Conservation (phyloP, 106 monocot species). For the Dendrobium chrysotoxum region DNA sequence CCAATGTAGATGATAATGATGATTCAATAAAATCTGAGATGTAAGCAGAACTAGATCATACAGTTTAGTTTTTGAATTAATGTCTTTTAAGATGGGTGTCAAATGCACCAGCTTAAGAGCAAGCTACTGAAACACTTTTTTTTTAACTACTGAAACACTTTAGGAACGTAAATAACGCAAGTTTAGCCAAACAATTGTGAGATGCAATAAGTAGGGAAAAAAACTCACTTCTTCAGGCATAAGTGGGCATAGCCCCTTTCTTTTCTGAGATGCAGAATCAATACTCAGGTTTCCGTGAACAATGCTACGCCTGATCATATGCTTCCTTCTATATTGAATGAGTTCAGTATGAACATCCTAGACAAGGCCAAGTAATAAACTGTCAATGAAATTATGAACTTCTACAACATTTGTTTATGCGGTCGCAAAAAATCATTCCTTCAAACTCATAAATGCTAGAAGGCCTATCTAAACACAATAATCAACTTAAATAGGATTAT, state of each 20-base stretch:
- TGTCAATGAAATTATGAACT: not conserved
- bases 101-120: not conserved
- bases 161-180: not conserved
- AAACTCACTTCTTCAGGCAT: slow-evolving; percentile 85
- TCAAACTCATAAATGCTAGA: not conserved
- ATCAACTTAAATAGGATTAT: not conserved
- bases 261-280: slow-evolving; percentile 57
- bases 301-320: slow-evolving; percentile 75
- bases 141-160: not conserved
- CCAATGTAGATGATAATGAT: not conserved
- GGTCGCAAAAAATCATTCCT: not conserved
- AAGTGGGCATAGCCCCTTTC: slow-evolving; percentile 74
- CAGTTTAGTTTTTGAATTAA: not conserved
- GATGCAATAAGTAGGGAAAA: not conserved
- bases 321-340: slow-evolving; percentile 64
- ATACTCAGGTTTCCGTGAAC: slow-evolving; percentile 55
- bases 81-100: not conserved
- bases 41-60: not conserved
- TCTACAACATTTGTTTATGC: not conserved
- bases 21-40: not conserved
- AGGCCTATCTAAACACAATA: not conserved
- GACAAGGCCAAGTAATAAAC: slow-evolving; percentile 1
- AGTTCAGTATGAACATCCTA: slow-evolving; percentile 94
- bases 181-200: not conserved
- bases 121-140: too few species aligned